Conservation (phyloP, 163 green algal species). For the Scenedesmus sp. region DNA sequence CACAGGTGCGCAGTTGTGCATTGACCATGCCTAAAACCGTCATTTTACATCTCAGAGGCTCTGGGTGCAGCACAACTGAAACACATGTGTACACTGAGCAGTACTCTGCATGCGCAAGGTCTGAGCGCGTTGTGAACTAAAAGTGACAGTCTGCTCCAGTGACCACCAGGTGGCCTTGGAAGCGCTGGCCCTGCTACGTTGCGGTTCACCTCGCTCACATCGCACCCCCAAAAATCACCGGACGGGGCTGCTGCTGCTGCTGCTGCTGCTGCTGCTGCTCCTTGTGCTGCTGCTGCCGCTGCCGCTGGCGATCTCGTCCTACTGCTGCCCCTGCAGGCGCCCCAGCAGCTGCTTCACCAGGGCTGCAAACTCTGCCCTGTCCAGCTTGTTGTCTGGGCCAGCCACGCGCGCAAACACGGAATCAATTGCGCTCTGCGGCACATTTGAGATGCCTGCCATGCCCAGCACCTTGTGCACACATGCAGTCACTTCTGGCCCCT, state of each 20-base stretch:
- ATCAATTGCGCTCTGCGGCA: not conserved
- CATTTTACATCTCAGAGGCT: no score
- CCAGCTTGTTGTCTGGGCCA: slow-evolving; percentile 39
- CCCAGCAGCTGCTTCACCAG: slow-evolving; percentile 27
- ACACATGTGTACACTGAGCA: no score
- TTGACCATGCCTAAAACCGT: no score
- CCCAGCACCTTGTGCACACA: slow-evolving; percentile 10
- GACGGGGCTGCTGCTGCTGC: not conserved
- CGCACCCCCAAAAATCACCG: no score
- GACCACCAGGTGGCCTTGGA: no score
- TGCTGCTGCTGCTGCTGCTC: not conserved
- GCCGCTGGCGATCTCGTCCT: not conserved
- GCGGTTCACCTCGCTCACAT: no score
- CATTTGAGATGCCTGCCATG: not conserved
- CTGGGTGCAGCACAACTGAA: no score
- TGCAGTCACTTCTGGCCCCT: slow-evolving; percentile 5
- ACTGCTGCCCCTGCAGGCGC: not conserved
- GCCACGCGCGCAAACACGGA: slow-evolving; percentile 5
- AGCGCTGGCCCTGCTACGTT: no score
- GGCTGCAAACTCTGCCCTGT: slow-evolving; percentile 13
- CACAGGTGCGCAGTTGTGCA: no score
- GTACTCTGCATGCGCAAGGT: no score
- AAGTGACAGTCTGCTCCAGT: no score
- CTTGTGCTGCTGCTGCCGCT: not conserved
- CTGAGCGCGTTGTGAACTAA: no score